Base-by-base conservation (phyloP, 148 eudicot genomes). In the Pouteria glomerata region DNA sequence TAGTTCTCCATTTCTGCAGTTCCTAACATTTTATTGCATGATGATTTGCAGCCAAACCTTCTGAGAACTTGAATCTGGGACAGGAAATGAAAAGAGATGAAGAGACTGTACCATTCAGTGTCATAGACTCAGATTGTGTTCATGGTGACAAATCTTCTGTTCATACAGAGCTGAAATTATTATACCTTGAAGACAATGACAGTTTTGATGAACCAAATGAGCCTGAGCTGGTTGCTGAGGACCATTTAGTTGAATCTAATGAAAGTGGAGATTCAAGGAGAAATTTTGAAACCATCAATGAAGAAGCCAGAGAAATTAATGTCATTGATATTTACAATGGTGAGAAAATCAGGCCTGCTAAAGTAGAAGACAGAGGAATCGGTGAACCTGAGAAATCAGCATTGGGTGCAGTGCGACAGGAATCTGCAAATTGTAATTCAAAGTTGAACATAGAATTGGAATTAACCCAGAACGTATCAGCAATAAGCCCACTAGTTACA, bases 21-120 rank as follows among this genome's bases (percentile, higher is more conserved):
- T 34, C 30, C 16, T 21, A 31, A 24, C 42, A n/a, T n/a, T 47
- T 1, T 3, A 3, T 53, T 48, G 21, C 33, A 0, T 34, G 6
- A 8, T 13, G 2, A 4, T 33, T 8, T 61, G 45, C 68, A 72
- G 75, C 45, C 24, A 34, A 48, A 47, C 44, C 8, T 33, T 41
- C 34, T n/a, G 31, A 62, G 7, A 42, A 18, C 59, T 21, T 63
- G 29, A 31, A 63, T 42, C 18, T 63, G 11, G 29, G 50, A 27
- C 34, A 69, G 63, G 63, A 72, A 27, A 24, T 50, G 59, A 56
- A 61, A 34, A 72, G 51, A 56, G 55, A 62, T 35, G 58, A 50
- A 61, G 26, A 16, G 13, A 33, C 5, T 0, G 31, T 8, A 47
- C 12, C 23, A 18, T 18, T 14, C 1, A 33, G 47, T 33, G 15